Evolutionary conservation across 2,329 filamentous ascomycete species (phyloP), one percentile per base, ranked within the genome.

Genomic region (Aspergillus luchuensis): DNA sequence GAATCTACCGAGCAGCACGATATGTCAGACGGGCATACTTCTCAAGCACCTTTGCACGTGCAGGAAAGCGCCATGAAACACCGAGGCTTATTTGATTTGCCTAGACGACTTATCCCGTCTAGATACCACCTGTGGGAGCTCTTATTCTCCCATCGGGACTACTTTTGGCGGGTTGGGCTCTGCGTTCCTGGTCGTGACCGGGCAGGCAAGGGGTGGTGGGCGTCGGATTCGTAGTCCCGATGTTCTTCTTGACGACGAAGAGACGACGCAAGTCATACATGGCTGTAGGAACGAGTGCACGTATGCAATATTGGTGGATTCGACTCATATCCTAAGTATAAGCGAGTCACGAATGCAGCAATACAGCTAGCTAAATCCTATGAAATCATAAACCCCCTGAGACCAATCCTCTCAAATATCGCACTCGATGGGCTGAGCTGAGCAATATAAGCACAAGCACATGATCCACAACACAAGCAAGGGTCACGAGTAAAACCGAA

Each of bases 131-230:
- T 96, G n/a, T 97, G 94, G 92, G 87, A 97, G 77, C 80, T 97
- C 7, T 89, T 98, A 72, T 96, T 96, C 76, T 91, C 93, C 1
- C 95, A 99, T 78, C 82, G 95, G 41, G 95, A 99, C 78, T 99
- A 99, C 76, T 98, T 99, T 77, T 96, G 92, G 91, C 84, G 95
- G 59, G 76, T 99, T 56, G 95, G 95, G 0, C 79, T 98, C 33
- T 99, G 95, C 78, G 82, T 97, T 2, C 93, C 94, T 0, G 90
- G 90, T 11, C 90, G 91, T 13, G 74, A 77, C 64, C 72, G 71
- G 10, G 72, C 69, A 36, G 68, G 67, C 25, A 51, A 57, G 23
- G 49, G 23, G 30, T 60, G 36, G 25, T 33, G 33, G 21, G 8
- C 8, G 43, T 17, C 30, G 28, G 17, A 48, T 39, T 21, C 5